phyloP scores from a whole-genome alignment of 257 asterid genomes.

The Coffea canephora region DNA sequence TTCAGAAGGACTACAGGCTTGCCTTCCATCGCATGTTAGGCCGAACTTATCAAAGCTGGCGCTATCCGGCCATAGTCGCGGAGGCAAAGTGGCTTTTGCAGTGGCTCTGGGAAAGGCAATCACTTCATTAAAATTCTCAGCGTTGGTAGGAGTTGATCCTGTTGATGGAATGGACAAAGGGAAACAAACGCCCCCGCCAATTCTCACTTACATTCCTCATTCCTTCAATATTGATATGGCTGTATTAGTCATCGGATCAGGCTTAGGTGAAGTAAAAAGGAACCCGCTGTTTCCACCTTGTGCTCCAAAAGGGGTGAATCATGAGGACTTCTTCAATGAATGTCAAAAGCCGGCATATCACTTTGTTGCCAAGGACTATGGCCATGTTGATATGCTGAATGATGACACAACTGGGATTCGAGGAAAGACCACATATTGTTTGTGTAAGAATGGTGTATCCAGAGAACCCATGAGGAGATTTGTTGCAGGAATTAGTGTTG shows the following conservation, averaged over 20 bases:
- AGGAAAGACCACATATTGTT: constrained; percentile 53
- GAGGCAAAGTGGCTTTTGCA: constrained; percentile 83
- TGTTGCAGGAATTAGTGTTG: constrained; percentile 68
- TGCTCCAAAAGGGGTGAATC: constrained; percentile 90
- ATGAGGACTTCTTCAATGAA: constrained; percentile 67
- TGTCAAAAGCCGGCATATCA: constrained; percentile 54
- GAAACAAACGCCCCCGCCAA: constrained; percentile 71
- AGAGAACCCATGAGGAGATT: constrained; percentile 83
- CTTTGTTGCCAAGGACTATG: constrained; percentile 76
- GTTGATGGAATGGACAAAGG: constrained; percentile 75
- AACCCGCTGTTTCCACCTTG: constrained; percentile 75
- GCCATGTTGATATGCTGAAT: constrained; percentile 83
- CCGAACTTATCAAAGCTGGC: constrained; percentile 56
- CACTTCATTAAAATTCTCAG: constrained; percentile 49
- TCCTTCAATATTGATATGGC: constrained; percentile 57
- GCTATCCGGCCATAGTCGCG: constrained; percentile 84
- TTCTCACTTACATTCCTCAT: constrained; percentile 60
- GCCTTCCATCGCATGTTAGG: constrained; percentile 58
- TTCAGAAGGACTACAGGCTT: constrained; percentile 38
- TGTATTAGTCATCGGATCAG: constrained; percentile 71
- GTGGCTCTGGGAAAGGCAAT: constrained; percentile 37
- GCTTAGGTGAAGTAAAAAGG: constrained; percentile 60
- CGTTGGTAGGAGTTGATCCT: constrained; percentile 80
- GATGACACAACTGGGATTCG: constrained; percentile 77
- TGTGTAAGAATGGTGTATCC: constrained; percentile 75